Conservation (phyloP, 331 rosid genomes). For the Arachis monticola region DNA sequence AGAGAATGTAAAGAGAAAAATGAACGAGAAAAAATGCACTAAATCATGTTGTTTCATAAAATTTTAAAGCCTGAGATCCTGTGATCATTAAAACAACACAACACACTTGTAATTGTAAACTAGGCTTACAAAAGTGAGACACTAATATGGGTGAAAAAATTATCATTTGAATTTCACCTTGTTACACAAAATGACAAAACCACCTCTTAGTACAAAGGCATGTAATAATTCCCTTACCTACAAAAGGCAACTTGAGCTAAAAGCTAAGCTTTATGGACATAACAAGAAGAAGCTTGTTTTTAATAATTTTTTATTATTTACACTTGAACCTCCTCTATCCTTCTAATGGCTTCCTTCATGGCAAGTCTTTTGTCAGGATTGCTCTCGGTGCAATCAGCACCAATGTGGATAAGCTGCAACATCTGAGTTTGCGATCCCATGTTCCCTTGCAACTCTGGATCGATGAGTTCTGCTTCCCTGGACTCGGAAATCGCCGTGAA, state of each 20-base stretch:
- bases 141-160: too few species aligned
- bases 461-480: conserved; percentile 65
- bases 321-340: conserved; percentile 66
- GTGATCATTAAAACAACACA: conserved; percentile 7
- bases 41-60: conserved; percentile 17
- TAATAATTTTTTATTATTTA: conserved; percentile 10
- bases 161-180: too few species aligned
- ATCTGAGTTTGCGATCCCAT: conserved; percentile 40
- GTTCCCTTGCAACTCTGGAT: conserved; percentile 55
- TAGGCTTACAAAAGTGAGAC: background rate
- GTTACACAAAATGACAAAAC: too few species aligned
- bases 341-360: conserved; percentile 73
- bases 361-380: conserved; percentile 59
- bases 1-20: too few species aligned
- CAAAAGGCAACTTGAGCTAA: conserved; percentile 34
- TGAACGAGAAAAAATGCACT: background rate
- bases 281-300: background rate
- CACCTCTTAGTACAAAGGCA: background rate
- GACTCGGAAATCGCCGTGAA: conserved; percentile 49
- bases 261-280: conserved; percentile 38
- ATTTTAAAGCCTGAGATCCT: background rate
- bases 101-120: background rate
- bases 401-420: conserved; percentile 66
- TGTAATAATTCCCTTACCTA: conserved; percentile 30
- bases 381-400: conserved; percentile 62